A percentile compares a stretch with the other conserved stretches of the same genome.
Evolutionary conservation across 1,139 yeast species (phyloP).

Genomic region (Geotrichum carabidarum): DNA sequence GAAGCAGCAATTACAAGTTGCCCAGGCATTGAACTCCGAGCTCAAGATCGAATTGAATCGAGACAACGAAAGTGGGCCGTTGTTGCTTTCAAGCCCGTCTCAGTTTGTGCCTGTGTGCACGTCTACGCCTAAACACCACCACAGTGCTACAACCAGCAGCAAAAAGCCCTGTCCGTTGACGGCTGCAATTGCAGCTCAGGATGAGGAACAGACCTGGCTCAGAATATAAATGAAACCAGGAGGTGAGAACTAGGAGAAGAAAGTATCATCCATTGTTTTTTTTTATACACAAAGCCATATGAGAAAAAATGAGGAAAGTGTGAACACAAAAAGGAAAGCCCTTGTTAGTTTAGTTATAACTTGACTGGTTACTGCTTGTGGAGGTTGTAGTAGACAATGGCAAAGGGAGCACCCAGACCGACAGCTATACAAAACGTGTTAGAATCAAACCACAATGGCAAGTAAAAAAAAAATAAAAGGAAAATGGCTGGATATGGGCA

Average conservation of each 20-base stretch:
- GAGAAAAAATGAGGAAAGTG: not conserved
- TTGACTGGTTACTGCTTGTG: constrained; percentile 29
- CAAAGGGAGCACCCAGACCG: constrained; percentile 40
- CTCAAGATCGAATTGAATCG: not conserved
- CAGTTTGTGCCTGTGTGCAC: not conserved
- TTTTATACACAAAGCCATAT: not conserved
- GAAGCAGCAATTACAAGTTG: not conserved
- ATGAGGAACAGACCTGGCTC: not conserved
- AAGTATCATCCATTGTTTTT: not conserved
- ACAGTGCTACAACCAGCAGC: not conserved
- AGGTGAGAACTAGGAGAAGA: too few relatives aligned
- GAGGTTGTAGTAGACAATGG: constrained; percentile 38
- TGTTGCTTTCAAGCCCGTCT: not conserved
- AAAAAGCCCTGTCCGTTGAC: not conserved
- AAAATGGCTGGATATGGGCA: too few relatives aligned
- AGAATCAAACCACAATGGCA: not conserved
- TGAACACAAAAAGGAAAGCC: not conserved
- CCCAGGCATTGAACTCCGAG: not conserved
- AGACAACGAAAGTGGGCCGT: not conserved
- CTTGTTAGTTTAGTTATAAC: not conserved
- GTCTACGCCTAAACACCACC: not conserved
- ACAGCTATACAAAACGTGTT: constrained; percentile 19
- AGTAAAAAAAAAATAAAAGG: not conserved
- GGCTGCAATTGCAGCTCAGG: not conserved
- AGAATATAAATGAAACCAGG: not conserved